Conservation (phyloP, 2,329 filamentous ascomycete genomes). For the Xylaria sp. region DNA sequence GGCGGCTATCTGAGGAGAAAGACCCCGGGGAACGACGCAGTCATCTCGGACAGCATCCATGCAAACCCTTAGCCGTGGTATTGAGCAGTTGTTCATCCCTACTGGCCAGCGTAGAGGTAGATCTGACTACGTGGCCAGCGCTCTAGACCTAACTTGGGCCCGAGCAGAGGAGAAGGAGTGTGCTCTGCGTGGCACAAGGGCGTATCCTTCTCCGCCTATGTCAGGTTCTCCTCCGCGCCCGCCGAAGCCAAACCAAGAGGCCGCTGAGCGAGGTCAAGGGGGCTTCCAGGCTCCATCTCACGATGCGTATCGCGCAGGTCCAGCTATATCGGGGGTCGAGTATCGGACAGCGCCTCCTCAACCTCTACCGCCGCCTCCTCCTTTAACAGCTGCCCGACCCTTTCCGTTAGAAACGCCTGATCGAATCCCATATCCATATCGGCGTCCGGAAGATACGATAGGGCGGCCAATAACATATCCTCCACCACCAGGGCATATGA, state of each 20-base stretch:
- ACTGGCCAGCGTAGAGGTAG: slow-evolving; percentile 70
- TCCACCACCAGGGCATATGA: slow-evolving; percentile 49
- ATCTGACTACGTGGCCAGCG: slow-evolving; percentile 65
- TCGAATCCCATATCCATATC: slow-evolving; percentile 55
- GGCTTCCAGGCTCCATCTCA: slow-evolving; percentile 59
- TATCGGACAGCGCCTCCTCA: slow-evolving; percentile 51
- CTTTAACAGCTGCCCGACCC: slow-evolving; percentile 48
- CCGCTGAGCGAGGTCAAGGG: slow-evolving; percentile 65
- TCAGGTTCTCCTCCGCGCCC: slow-evolving; percentile 74
- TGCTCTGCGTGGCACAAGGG: slow-evolving; percentile 65
- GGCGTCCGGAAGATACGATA: slow-evolving; percentile 53
- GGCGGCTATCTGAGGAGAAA: slow-evolving; percentile 46
- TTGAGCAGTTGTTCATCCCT: slow-evolving; percentile 58
- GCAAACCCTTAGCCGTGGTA: slow-evolving; percentile 61
- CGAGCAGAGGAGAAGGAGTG: slow-evolving; percentile 66
- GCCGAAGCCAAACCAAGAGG: slow-evolving; percentile 68
- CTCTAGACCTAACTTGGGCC: slow-evolving; percentile 67
- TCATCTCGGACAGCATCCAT: slow-evolving; percentile 59
- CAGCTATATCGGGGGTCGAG: slow-evolving; percentile 53
- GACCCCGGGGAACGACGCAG: slow-evolving; percentile 44
- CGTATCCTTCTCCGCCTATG: slow-evolving; percentile 80
- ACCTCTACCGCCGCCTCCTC: slow-evolving; percentile 44
- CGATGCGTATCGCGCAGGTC: slow-evolving; percentile 62
- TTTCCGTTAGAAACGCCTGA: slow-evolving; percentile 56
- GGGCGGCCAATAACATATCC: slow-evolving; percentile 51